Evolutionary conservation across 208 protist species (phyloP).

Genomic region (Trypanosoma cruzi): DNA sequence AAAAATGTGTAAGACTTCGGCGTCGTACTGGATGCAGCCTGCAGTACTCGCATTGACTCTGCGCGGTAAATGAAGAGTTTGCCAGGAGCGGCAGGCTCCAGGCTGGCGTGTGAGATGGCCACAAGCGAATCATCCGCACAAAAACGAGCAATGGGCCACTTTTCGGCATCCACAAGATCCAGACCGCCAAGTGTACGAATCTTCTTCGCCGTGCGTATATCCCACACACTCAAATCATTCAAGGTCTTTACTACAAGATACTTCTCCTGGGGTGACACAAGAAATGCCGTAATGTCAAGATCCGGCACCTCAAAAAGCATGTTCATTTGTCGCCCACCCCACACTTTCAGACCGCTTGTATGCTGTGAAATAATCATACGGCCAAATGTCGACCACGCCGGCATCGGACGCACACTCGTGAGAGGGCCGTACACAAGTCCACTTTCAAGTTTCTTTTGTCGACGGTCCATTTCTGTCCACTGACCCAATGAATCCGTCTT

Average conservation of each 20-base stretch:
- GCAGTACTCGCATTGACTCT: constrained; percentile 73
- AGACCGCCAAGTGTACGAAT: constrained; percentile 85
- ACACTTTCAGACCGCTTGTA: constrained; percentile 72
- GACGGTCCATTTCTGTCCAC: constrained; percentile 86
- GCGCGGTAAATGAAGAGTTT: constrained; percentile 82
- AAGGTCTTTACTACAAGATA: constrained; percentile 86
- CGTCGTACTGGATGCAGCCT: constrained; percentile 39
- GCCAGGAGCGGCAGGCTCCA: constrained; percentile 47
- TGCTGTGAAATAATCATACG: constrained; percentile 86
- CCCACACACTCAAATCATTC: constrained; percentile 82
- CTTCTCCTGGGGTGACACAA: constrained; percentile 87
- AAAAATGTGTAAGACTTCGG: constrained; percentile 58
- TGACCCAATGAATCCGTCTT: constrained; percentile 68
- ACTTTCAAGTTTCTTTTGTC: constrained; percentile 49
- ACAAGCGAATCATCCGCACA: constrained; percentile 87
- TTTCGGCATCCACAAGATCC: constrained; percentile 73
- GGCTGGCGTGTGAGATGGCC: constrained; percentile 73
- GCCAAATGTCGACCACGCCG: constrained; percentile 86
- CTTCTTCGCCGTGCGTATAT: constrained; percentile 78
- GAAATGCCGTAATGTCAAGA: constrained; percentile 72
- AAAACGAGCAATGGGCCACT: constrained; percentile 88
- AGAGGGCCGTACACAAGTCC: constrained; percentile 75
- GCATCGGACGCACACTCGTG: constrained; percentile 66
- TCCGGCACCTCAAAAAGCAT: constrained; percentile 81
- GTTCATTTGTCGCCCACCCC: constrained; percentile 83